phyloP scores from a whole-genome alignment of 2,329 filamentous ascomycete genomes.

The Xylariales sp. region DNA sequence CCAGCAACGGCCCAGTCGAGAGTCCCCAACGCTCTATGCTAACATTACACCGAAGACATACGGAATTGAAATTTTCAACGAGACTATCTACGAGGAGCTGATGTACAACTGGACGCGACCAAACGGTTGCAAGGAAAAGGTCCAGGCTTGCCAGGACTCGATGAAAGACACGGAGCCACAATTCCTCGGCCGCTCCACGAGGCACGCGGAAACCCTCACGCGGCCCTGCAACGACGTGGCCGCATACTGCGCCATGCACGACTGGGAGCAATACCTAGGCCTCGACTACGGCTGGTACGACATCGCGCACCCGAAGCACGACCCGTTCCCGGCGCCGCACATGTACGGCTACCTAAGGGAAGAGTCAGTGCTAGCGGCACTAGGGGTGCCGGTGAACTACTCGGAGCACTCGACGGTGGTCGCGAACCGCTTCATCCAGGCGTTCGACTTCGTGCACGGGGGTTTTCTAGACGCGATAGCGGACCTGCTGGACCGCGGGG shows the following conservation, averaged over 20 bases:
- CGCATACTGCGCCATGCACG: slow-evolving; percentile 52
- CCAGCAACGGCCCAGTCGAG: neutral
- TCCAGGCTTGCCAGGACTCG: slow-evolving; percentile 59
- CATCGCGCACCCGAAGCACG: slow-evolving; percentile 60
- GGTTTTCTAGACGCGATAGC: slow-evolving; percentile 56
- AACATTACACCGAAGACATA: slow-evolving; percentile 42
- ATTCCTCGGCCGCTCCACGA: slow-evolving; percentile 51
- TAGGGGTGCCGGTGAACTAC: slow-evolving; percentile 68
- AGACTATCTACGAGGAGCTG: slow-evolving; percentile 17
- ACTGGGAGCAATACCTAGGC: slow-evolving; percentile 15
- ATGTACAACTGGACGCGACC: slow-evolving; percentile 30
- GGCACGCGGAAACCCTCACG: slow-evolving; percentile 53
- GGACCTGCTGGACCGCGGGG: slow-evolving; percentile 60
- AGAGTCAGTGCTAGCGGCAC: slow-evolving; percentile 61
- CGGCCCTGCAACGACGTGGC: slow-evolving; percentile 56
- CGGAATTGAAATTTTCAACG: slow-evolving; percentile 18
- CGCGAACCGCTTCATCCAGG: slow-evolving; percentile 52
- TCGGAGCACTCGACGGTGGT: slow-evolving; percentile 56
- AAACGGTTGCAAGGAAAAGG: slow-evolving; percentile 61
- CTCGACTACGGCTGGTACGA: slow-evolving; percentile 64
- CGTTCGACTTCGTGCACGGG: slow-evolving; percentile 42
- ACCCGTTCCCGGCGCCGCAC: slow-evolving; percentile 62
- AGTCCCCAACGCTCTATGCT: neutral
- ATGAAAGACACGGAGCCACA: slow-evolving; percentile 60
- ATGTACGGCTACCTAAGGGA: slow-evolving; percentile 65